Evolutionary conservation across 768 basidiomycete genomes (phyloP).

Genomic region (Naganishia friedmannii): DNA sequence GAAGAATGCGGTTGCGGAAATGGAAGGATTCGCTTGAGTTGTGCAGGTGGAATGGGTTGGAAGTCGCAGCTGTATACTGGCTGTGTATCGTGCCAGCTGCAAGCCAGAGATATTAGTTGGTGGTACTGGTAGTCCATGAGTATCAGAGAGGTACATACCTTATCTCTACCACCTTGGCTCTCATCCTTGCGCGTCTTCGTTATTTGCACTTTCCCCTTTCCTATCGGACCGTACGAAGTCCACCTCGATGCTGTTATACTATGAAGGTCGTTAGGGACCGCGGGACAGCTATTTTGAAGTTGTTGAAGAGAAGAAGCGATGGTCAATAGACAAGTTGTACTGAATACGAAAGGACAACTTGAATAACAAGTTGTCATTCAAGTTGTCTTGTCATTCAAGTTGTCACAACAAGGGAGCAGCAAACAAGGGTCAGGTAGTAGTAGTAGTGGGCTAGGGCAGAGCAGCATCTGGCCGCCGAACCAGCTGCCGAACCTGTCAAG

Average conservation of each 20-base stretch:
- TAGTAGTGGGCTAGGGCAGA: no score
- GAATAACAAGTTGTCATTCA: no score
- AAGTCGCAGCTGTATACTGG: conserved; percentile 88
- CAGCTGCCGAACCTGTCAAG: neutral
- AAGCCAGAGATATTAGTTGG: neutral
- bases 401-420: neutral
- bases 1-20: conserved; percentile 66
- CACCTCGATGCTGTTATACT: neutral
- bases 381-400: no score
- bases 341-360: neutral
- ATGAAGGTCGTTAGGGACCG: neutral
- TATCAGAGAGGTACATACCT: conserved; percentile 38
- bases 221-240: neutral
- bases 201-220: neutral
- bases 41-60: conserved; percentile 67
- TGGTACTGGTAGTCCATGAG: neutral
- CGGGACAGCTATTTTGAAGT: neutral
- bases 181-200: conserved; percentile 35
- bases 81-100: conserved; percentile 52
- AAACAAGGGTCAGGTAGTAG: no score
- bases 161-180: conserved; percentile 50
- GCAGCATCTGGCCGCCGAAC: neutral
- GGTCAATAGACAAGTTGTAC: neutral
- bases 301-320: neutral
- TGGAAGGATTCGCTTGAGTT: conserved; percentile 52